Base-by-base conservation (phyloP, 1,284 basidiomycete genomes). In the Cryptococcus sp. region DNA sequence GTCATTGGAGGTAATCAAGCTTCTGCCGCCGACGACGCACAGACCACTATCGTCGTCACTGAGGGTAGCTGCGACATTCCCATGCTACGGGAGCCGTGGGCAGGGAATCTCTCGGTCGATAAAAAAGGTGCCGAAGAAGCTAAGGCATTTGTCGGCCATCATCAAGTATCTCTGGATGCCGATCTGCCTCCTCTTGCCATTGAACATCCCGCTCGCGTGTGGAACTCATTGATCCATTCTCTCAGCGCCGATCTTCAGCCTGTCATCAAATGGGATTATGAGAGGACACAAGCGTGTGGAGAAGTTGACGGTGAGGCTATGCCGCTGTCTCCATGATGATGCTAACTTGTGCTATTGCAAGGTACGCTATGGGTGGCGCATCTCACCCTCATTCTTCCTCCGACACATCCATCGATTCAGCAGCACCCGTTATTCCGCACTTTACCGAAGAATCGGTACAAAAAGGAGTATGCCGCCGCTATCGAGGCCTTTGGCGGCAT, bases 181-280 rank as follows among this genome's bases (percentile, higher is more conserved):
- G 64, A 68, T 44, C 55, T 71, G 23, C 67, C 70, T 2, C 64
- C 69, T 1, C 48, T 67, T 41, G 68, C 70, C 0, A 48, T 62
- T 8, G 64, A 70, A 46, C 73, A 75, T 54, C 71, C 73, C 0
- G 67, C 69, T 0, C 61, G 71, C 13, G 64, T 73, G 5, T 73
- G 73, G 73, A 75, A 73, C 50, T 41, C 55, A 29, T 61, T 70
- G 50, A 55, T 73, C 11, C 73, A 75, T 44, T 57, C 66, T 1
- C 53, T 73, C 0, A 34, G 52, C 0, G 19, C 66, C 3, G 53
- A 66, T 4, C 47, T 70, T 8, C 71, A 72, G 51, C 73, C 73
- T 0, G 55, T 65, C 6, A 52, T 73, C 29, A 64, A 66, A 50
- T 74, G 73, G 73, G 56, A 62, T 26, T 74, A 67, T 49, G 65